A percentile compares a stretch with the other conserved stretches of the same genome.
Conservation (phyloP, 1,284 basidiomycete species). For the Anthracocystis walkeri region DNA sequence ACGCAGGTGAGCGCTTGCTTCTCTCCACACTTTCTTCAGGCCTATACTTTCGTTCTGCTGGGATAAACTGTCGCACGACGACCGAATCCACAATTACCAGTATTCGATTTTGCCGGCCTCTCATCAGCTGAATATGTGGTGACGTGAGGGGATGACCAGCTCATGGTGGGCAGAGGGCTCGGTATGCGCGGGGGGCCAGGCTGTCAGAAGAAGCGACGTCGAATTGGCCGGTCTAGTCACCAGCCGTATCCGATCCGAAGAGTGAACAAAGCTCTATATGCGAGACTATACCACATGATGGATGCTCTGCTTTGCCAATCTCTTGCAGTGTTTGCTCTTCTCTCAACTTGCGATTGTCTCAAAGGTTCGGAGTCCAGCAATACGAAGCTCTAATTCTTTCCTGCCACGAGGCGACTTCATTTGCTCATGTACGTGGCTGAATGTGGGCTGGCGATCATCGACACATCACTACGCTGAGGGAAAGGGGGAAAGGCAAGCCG, state of each 20-base stretch:
- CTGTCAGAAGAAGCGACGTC: neutral
- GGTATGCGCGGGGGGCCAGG: slow-evolving; percentile 5
- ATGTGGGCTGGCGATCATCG: neutral
- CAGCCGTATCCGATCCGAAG: slow-evolving; percentile 9
- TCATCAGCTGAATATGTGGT: too few relatives aligned
- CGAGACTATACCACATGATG: too few relatives aligned
- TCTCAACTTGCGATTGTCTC: neutral
- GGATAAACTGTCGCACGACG: too few relatives aligned
- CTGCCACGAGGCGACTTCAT: neutral
- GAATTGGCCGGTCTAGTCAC: slow-evolving; percentile 16
- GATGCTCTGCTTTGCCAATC: neutral
- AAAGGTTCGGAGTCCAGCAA: neutral
- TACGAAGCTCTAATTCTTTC: neutral
- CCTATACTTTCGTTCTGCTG: too few relatives aligned
- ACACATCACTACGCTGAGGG: neutral
- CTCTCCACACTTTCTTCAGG: too few relatives aligned
- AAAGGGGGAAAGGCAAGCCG: neutral
- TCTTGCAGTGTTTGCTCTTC: neutral
- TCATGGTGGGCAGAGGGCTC: too few relatives aligned
- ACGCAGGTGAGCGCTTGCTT: too few relatives aligned
- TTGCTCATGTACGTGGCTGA: neutral
- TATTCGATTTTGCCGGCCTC: too few relatives aligned
- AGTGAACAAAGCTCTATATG: slow-evolving; percentile 4
- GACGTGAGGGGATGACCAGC: too few relatives aligned
- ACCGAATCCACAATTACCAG: too few relatives aligned